Evolutionary conservation across 2,329 filamentous ascomycete species (phyloP).

Genomic region (Alternaria sp.): DNA sequence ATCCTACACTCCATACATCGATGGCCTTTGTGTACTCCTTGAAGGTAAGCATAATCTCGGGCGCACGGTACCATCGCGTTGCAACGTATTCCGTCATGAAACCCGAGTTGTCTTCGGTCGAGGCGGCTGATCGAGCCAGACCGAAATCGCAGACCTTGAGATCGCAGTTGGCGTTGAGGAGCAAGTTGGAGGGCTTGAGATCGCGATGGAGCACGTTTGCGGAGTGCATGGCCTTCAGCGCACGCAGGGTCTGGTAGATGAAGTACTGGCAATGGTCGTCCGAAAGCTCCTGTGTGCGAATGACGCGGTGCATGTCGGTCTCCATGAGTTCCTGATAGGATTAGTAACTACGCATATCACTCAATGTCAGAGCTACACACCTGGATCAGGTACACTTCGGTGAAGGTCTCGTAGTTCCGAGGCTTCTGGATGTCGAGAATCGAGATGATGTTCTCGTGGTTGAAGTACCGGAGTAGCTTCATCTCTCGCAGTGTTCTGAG

Average conservation of each 20-base stretch:
- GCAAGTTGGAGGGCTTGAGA: constrained; percentile 94
- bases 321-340: constrained; percentile 87
- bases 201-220: constrained; percentile 97
- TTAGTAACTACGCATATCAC: constrained; percentile 12
- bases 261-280: constrained; percentile 99
- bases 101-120: constrained; percentile 98
- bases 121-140: constrained; percentile 91
- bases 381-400: constrained; percentile 98
- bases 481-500: constrained; percentile 95
- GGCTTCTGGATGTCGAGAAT: constrained; percentile 99
- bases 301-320: constrained; percentile 99
- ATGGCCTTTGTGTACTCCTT: constrained; percentile 99
- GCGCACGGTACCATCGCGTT: constrained; percentile 97
- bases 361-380: constrained; percentile 53
- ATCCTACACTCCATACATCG: constrained; percentile 98
- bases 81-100: constrained; percentile 99
- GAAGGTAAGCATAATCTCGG: constrained; percentile 99
- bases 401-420: constrained; percentile 92
- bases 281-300: constrained; percentile 96
- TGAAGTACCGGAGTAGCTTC: constrained; percentile 98
- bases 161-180: constrained; percentile 98
- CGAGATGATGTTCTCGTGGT: constrained; percentile 99
- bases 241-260: constrained; percentile 98
- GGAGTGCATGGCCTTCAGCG: constrained; percentile 98
- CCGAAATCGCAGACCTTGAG: constrained; percentile 99